Percentiles rank a stretch among this genome's conserved stretches.
phyloP scores from a whole-genome alignment of 2,329 filamentous ascomycete genomes.

The Fusarium napiforme region DNA sequence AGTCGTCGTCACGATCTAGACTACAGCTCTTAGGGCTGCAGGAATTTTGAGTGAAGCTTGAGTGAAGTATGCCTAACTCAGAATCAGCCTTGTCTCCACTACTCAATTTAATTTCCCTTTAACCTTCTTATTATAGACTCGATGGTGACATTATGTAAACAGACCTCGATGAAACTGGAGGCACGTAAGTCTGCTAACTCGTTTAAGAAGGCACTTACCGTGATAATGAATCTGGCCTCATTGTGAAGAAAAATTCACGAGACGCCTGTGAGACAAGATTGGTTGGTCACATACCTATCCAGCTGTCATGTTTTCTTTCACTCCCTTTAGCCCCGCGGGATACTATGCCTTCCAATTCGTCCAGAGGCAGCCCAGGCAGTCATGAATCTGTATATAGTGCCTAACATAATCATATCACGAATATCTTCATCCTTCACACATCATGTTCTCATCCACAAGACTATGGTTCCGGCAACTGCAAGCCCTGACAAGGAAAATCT shows the following conservation, averaged over 20 bases:
- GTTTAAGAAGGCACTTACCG: not conserved
- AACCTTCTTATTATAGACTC: constrained; percentile 2
- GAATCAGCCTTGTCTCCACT: constrained; percentile 4
- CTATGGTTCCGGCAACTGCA: constrained; percentile 3
- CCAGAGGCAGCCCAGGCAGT: not conserved
- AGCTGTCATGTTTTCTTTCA: not conserved
- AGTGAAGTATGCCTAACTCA: not conserved
- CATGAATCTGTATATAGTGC: not conserved
- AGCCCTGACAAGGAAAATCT: constrained; percentile 8
- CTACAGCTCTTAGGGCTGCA: not conserved
- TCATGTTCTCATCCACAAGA: constrained; percentile 2
- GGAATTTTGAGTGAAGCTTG: not conserved
- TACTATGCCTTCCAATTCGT: not conserved
- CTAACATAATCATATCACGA: not conserved
- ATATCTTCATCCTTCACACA: not conserved
- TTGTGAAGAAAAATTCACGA: not conserved
- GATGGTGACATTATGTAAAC: not conserved
- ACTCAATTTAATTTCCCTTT: not conserved
- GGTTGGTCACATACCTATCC: not conserved
- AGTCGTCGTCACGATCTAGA: not conserved
- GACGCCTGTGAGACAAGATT: not conserved
- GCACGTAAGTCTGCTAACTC: not conserved
- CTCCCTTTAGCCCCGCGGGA: not conserved
- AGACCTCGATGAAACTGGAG: not conserved
- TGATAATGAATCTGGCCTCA: not conserved